Conservation (phyloP, 257 asterid species). For the Primulina huaijiensis region DNA sequence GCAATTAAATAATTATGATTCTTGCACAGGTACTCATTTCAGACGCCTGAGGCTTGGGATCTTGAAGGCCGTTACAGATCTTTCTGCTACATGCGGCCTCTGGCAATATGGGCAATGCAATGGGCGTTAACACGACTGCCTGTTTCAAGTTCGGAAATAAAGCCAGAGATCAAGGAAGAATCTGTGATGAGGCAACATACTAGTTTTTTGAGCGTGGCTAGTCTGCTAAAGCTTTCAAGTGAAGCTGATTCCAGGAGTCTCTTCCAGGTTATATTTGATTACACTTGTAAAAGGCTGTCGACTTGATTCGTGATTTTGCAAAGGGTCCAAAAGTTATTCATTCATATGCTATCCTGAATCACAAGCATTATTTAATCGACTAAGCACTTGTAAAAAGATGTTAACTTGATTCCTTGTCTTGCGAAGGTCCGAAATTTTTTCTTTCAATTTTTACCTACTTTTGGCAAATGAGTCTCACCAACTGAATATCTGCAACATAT, state of each 20-base stretch:
- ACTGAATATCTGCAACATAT: too few species aligned
- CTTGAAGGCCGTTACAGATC: slow-evolving; percentile 72
- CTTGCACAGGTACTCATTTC: slow-evolving; percentile 69
- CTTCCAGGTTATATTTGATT: slow-evolving; percentile 71
- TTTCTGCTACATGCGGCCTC: slow-evolving; percentile 83
- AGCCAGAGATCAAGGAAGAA: slow-evolving; percentile 51
- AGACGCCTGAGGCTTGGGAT: slow-evolving; percentile 89
- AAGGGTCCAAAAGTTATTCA: too few species aligned
- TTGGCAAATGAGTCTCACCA: too few species aligned
- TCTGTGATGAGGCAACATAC: slow-evolving; percentile 59
- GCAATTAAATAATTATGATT: background rate
- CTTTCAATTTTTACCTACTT: too few species aligned
- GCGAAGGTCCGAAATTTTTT: too few species aligned
- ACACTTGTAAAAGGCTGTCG: slow-evolving; percentile 70
- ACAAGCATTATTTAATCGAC: too few species aligned
- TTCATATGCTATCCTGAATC: too few species aligned
- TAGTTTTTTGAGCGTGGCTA: slow-evolving; percentile 75
- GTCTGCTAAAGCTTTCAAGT: slow-evolving; percentile 58
- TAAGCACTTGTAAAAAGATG: too few species aligned
- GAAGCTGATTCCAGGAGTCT: slow-evolving; percentile 65
- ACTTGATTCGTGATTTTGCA: slow-evolving; percentile 26
- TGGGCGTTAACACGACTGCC: slow-evolving; percentile 74
- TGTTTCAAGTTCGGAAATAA: slow-evolving; percentile 36
- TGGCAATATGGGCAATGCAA: slow-evolving; percentile 98
- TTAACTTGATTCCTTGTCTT: too few species aligned